Conservation (phyloP, 371 early-diverging fungal species). For the Umbelopsis sp. region DNA sequence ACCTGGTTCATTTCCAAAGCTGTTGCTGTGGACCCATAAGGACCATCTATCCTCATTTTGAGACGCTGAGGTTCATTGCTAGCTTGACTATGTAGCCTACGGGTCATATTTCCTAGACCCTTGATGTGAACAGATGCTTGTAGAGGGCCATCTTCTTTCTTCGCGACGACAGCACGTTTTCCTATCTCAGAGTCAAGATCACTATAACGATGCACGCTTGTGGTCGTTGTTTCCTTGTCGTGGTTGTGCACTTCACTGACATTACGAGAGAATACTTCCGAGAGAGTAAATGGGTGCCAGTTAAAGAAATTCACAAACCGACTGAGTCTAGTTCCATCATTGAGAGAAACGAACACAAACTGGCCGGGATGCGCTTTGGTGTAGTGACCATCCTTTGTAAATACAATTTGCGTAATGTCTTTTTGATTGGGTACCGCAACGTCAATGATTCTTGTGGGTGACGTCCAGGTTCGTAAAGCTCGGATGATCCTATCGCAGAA, state of each 20-base stretch:
- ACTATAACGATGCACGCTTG: too few species aligned
- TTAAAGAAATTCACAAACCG: background rate
- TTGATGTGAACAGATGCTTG: background rate
- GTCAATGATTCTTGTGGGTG: background rate
- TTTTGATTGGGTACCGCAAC: background rate
- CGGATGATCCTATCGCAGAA: background rate
- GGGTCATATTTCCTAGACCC: background rate
- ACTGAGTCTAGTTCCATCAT: background rate
- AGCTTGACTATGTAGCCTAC: background rate
- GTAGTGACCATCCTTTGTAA: background rate
- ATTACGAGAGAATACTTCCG: background rate
- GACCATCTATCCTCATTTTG: background rate
- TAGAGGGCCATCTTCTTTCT: background rate
- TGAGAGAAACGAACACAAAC: constrained; percentile 5
- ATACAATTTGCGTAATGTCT: background rate
- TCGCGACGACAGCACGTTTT: background rate
- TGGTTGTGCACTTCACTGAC: background rate
- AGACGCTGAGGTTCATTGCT: background rate
- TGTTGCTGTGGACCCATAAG: background rate
- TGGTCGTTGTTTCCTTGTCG: background rate
- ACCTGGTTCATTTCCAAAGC: background rate
- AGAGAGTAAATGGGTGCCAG: constrained; percentile 5
- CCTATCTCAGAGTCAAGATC: too few species aligned
- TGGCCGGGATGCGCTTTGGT: background rate
- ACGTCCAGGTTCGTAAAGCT: background rate